phyloP scores from a whole-genome alignment of 2,329 filamentous ascomycete genomes.

The Alternaria postmessia region DNA sequence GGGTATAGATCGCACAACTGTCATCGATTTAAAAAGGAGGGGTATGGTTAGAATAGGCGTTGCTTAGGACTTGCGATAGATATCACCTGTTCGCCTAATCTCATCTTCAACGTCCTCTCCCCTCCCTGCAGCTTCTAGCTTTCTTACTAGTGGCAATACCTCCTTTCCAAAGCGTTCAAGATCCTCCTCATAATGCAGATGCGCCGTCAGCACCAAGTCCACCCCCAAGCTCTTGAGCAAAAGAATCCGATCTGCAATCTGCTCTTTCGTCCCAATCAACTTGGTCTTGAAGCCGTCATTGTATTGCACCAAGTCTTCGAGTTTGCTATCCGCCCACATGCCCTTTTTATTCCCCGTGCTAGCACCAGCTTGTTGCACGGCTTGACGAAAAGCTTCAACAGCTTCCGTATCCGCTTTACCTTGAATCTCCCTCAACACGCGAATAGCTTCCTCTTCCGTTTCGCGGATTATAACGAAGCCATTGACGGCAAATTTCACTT shows the following conservation, averaged over 20 bases:
- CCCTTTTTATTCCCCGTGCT: slow-evolving; percentile 59
- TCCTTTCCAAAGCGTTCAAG: slow-evolving; percentile 59
- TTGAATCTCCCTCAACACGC: slow-evolving; percentile 61
- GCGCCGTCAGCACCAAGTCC: slow-evolving; percentile 57
- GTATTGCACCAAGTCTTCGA: slow-evolving; percentile 64
- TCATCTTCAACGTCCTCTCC: slow-evolving; percentile 59
- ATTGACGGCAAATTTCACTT: slow-evolving; percentile 61
- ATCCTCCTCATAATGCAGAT: slow-evolving; percentile 63
- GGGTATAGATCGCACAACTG: too few species aligned
- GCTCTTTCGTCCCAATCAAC: slow-evolving; percentile 61
- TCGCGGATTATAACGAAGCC: slow-evolving; percentile 61
- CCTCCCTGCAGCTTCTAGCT: slow-evolving; percentile 58
- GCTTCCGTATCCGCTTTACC: slow-evolving; percentile 62
- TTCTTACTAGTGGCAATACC: slow-evolving; percentile 58
- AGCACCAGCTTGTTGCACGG: slow-evolving; percentile 60
- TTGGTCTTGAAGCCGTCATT: slow-evolving; percentile 66
- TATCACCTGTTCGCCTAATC: slow-evolving; percentile 58
- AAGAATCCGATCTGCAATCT: slow-evolving; percentile 59
- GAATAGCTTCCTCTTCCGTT: slow-evolving; percentile 60
- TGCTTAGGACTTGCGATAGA: slow-evolving; percentile 45
- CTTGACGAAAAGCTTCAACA: slow-evolving; percentile 59
- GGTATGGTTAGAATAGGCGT: too few species aligned
- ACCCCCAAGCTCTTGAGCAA: slow-evolving; percentile 53
- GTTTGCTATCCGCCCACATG: slow-evolving; percentile 63
- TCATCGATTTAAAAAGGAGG: too few species aligned